These are phyloP conservation scores for Triangularia setosa DNA, from an alignment of 2,329 filamentous ascomycete species.

Conservation along the genomic window DNA sequence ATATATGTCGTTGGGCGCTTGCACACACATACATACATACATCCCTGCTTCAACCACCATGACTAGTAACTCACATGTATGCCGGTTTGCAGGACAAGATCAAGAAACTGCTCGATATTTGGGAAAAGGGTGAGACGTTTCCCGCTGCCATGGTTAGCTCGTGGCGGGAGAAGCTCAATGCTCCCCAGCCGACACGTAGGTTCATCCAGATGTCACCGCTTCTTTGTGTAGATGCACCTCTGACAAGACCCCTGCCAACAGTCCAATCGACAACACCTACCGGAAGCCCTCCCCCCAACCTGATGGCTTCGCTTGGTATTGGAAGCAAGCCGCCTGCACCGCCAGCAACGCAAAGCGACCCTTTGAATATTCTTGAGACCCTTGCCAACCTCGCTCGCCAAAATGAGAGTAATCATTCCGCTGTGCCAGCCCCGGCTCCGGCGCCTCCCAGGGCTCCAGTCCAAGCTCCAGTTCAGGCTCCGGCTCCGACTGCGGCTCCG, in stretches of 20 bases:
- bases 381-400: constrained; percentile 78
- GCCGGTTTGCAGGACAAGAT: constrained; percentile 79
- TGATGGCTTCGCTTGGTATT: constrained; percentile 37
- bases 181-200: constrained; percentile 62
- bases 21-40: neutral
- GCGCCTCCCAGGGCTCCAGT: constrained; percentile 32
- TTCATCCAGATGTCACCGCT: constrained; percentile 22
- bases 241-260: constrained; percentile 43
- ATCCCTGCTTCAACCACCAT: neutral
- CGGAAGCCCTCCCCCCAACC: constrained; percentile 53
- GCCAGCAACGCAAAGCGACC: constrained; percentile 34
- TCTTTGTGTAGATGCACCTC: constrained; percentile 21
- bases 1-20: constrained; percentile 4
- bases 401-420: constrained; percentile 47
- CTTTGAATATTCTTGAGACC: constrained; percentile 66
- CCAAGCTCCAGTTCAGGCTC: constrained; percentile 29
- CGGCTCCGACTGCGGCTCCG: constrained; percentile 23
- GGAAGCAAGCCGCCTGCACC: constrained; percentile 32
- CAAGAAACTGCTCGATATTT: constrained; percentile 91
- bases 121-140: constrained; percentile 94
- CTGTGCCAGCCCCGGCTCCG: constrained; percentile 43
- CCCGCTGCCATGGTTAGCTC: constrained; percentile 71
- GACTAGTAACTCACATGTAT: constrained; percentile 38
- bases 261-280: constrained; percentile 69
- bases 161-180: constrained; percentile 77